A percentile compares a stretch with the other conserved stretches of the same genome.
These are phyloP conservation scores for Friedmanniomyces endolithicus DNA, from an alignment of 495 filamentous ascomycete genomes.

Conservation along the genomic window DNA sequence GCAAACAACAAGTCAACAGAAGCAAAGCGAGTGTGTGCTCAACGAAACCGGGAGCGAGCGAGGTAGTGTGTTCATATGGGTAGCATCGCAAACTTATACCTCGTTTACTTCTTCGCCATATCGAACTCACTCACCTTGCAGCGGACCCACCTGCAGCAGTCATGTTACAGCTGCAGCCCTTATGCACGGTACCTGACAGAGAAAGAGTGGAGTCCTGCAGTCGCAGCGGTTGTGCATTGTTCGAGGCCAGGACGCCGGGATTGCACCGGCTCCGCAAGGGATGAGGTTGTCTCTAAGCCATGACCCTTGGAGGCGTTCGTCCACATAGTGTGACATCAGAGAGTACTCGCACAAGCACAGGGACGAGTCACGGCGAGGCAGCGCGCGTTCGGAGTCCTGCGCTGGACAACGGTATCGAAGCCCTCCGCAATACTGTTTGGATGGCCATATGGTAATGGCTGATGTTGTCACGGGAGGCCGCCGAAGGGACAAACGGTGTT, in stretches of 20 bases:
- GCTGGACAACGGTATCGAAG: background rate
- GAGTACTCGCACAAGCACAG: background rate
- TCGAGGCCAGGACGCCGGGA: background rate
- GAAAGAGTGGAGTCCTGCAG: conserved; percentile 2
- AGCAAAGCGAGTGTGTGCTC: conserved; percentile 5
- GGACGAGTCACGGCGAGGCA: background rate
- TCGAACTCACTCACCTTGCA: background rate
- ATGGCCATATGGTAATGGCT: background rate
- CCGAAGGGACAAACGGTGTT: background rate
- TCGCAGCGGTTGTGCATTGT: background rate
- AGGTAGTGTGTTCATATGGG: background rate
- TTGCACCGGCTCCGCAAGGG: background rate
- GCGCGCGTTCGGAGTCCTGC: background rate
- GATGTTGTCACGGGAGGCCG: background rate
- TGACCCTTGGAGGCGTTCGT: background rate
- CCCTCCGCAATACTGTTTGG: background rate
- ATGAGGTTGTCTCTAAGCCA: background rate
- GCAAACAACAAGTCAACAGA: background rate
- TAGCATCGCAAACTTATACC: background rate
- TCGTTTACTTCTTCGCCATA: background rate
- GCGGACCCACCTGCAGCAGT: background rate
- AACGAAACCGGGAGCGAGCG: conserved; percentile 9
- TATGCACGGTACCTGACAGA: conserved; percentile 11
- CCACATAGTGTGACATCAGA: background rate
- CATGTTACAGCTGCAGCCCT: background rate